phyloP scores from a whole-genome alignment of 2,329 filamentous ascomycete species.

The Fusarium concolor region DNA sequence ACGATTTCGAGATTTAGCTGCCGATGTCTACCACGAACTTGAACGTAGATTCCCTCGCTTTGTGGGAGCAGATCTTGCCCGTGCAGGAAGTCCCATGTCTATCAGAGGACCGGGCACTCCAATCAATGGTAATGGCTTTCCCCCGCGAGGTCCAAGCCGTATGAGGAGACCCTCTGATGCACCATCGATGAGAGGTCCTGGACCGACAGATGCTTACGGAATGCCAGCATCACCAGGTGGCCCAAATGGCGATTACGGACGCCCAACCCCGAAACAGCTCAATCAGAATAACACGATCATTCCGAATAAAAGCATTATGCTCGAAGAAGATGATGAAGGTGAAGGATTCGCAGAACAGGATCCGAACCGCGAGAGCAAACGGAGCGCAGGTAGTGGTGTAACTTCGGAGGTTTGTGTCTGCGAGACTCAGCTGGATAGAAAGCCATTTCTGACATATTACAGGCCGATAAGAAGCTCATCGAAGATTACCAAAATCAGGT shows the following conservation, averaged over 20 bases:
- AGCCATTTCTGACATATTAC: slow-evolving; percentile 29
- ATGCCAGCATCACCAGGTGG: slow-evolving; percentile 71
- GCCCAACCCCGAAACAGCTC: slow-evolving; percentile 87
- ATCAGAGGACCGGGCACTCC: slow-evolving; percentile 73
- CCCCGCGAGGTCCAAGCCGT: slow-evolving; percentile 64
- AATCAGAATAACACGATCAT: slow-evolving; percentile 93
- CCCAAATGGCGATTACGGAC: slow-evolving; percentile 73
- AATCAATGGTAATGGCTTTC: slow-evolving; percentile 65
- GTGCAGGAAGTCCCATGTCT: slow-evolving; percentile 75
- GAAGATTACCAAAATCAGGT: slow-evolving; percentile 86
- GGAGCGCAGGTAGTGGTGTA: slow-evolving; percentile 46
- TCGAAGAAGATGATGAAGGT: slow-evolving; percentile 90
- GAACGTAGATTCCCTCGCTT: slow-evolving; percentile 91
- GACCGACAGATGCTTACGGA: slow-evolving; percentile 58
- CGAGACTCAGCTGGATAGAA: background rate
- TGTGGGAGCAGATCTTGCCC: slow-evolving; percentile 73
- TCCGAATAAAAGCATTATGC: slow-evolving; percentile 96
- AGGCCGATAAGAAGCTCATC: slow-evolving; percentile 77
- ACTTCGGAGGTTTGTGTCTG: slow-evolving; percentile 55
- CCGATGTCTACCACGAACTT: slow-evolving; percentile 95
- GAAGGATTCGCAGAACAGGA: slow-evolving; percentile 65
- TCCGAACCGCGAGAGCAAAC: slow-evolving; percentile 48
- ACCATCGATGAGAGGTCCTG: slow-evolving; percentile 67
- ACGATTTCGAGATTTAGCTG: slow-evolving; percentile 90
- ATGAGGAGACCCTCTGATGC: slow-evolving; percentile 71